These are phyloP conservation scores for Chlamydomonas schloesseri DNA, from an alignment of 139 green algal species.

Conservation along the genomic window DNA sequence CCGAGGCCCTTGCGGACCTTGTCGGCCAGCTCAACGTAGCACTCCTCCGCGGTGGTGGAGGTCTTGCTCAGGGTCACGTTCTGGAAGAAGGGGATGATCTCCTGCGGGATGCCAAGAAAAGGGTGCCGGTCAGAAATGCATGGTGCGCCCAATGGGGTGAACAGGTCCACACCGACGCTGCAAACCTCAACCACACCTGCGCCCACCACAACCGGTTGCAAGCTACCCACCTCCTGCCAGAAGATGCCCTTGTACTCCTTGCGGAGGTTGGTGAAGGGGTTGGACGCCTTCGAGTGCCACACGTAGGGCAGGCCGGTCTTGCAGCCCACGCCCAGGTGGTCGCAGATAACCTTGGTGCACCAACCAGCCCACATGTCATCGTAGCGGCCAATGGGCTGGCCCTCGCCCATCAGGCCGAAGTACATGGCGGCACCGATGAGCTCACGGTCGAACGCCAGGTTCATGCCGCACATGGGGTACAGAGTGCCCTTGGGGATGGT, in stretches of 20 bases:
- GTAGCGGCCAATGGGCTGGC: slow-evolving; percentile 95
- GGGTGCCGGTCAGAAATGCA: no score
- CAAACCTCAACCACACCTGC: no score
- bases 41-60: slow-evolving; percentile 60
- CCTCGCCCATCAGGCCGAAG: slow-evolving; percentile 98
- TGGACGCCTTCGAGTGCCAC: slow-evolving; percentile 96
- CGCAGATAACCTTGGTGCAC: slow-evolving; percentile 96
- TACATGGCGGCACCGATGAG: slow-evolving; percentile 96
- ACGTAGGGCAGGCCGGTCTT: slow-evolving; percentile 98
- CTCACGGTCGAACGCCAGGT: slow-evolving; percentile 93
- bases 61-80: slow-evolving; percentile 77
- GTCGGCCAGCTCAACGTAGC: slow-evolving; percentile 92
- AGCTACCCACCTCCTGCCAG: slow-evolving; percentile 84
- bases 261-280: slow-evolving; percentile 96
- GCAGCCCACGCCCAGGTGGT: slow-evolving; percentile 93
- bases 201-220: no score
- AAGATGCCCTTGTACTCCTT: slow-evolving; percentile 99
- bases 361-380: slow-evolving; percentile 99
- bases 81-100: slow-evolving; percentile 97
- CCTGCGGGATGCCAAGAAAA: slow-evolving; percentile 69
- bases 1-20: slow-evolving; percentile 85
- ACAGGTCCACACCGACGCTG: no score
- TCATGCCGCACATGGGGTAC: slow-evolving; percentile 99
- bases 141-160: no score
- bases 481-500: slow-evolving; percentile 95